Evolutionary conservation across 202 grass and related monocot genomes (phyloP).

Genomic region (Saccharum hybrid): DNA sequence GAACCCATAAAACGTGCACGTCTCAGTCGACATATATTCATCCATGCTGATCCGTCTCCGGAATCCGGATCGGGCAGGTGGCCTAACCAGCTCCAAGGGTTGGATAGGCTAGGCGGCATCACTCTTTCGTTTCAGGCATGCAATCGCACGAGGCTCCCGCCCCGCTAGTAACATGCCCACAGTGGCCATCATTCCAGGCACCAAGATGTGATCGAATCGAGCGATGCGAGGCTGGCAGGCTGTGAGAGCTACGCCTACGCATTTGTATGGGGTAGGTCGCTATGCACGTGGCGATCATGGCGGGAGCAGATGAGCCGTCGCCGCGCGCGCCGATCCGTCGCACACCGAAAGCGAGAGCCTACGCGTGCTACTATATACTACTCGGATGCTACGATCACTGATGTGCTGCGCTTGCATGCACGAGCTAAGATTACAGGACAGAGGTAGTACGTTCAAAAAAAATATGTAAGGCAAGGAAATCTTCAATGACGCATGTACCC

Average conservation of each 20-base stretch:
- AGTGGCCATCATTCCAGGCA: background rate
- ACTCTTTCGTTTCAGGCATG: background rate
- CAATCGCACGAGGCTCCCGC: background rate
- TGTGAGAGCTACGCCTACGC: background rate
- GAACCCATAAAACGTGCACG: too few relatives aligned
- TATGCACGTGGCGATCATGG: conserved; percentile 18
- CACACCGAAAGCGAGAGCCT: conserved; percentile 32
- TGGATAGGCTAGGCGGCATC: background rate
- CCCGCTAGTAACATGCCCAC: background rate
- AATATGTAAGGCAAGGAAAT: too few relatives aligned
- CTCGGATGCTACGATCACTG: background rate
- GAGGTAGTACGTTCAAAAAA: too few relatives aligned
- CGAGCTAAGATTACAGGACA: background rate
- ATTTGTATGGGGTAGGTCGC: background rate
- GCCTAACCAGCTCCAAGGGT: background rate
- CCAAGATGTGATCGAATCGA: background rate
- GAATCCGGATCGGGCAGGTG: background rate
- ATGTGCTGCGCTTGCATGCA: background rate
- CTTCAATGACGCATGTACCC: too few relatives aligned
- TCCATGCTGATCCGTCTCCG: background rate
- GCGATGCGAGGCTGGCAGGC: background rate
- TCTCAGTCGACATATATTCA: too few relatives aligned
- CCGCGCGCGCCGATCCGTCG: conserved; percentile 5
- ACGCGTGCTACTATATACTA: background rate
- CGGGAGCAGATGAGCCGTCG: conserved; percentile 10